These are phyloP conservation scores for Metarhizium sp. DNA, from an alignment of 2,329 filamentous ascomycete genomes.

Conservation along the genomic window DNA sequence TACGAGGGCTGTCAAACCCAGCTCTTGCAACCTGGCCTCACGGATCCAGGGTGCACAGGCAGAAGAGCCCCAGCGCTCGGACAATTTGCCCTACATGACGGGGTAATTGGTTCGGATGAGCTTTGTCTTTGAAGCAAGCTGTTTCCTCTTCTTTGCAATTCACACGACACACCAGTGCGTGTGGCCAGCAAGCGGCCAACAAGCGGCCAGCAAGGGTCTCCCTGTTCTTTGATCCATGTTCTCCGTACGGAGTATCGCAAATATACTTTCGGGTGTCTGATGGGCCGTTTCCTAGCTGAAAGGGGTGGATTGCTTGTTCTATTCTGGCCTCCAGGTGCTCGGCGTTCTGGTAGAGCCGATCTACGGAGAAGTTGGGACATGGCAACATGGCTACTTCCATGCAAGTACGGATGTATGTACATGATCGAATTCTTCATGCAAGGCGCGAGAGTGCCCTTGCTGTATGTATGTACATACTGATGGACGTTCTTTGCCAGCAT, in stretches of 20 bases:
- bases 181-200: background rate
- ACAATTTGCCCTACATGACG: background rate
- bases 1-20: background rate
- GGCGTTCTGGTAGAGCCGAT: background rate
- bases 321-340: background rate
- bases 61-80: background rate
- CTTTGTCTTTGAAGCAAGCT: background rate
- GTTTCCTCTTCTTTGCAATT: background rate
- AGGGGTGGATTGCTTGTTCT: background rate
- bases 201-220: background rate
- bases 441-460: background rate
- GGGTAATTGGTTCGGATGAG: background rate
- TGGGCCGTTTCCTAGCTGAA: background rate
- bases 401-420: background rate
- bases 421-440: background rate
- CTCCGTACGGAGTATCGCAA: background rate
- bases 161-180: background rate
- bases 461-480: background rate
- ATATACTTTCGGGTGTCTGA: background rate
- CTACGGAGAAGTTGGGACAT: background rate
- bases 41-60: background rate
- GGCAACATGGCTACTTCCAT: background rate
- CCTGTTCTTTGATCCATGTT: background rate
- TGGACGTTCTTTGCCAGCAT: background rate
- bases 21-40: background rate